These are phyloP conservation scores for Middelhovenomyces tepae DNA, from an alignment of 805 yeast genomes.

Conservation along the genomic window DNA sequence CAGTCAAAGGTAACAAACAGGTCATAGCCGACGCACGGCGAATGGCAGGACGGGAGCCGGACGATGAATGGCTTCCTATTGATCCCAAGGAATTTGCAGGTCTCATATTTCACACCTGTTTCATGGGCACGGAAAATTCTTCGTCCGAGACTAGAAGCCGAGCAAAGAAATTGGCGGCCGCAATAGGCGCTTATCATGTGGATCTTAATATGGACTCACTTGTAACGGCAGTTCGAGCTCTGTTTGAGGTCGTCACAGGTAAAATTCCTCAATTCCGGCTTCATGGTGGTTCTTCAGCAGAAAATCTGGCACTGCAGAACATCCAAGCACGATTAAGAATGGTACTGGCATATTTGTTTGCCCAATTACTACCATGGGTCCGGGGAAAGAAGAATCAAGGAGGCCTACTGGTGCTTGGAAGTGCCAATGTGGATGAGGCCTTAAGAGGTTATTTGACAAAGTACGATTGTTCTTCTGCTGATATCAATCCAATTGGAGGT, in stretches of 20 bases:
- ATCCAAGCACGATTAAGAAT: constrained; percentile 94
- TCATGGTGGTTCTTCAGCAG: constrained; percentile 88
- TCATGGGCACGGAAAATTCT: constrained; percentile 94
- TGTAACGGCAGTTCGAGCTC: constrained; percentile 60
- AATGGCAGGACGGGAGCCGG: constrained; percentile 46
- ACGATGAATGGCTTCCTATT: constrained; percentile 51
- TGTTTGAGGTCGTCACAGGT: constrained; percentile 87
- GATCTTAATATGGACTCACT: constrained; percentile 86
- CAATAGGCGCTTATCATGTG: constrained; percentile 81
- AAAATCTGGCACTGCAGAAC: constrained; percentile 89
- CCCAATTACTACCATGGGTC: constrained; percentile 93
- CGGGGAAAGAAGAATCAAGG: constrained; percentile 59
- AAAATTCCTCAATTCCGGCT: constrained; percentile 80
- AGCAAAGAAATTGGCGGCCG: constrained; percentile 64
- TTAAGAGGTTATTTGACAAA: constrained; percentile 91
- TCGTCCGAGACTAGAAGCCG: constrained; percentile 78
- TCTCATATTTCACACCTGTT: constrained; percentile 76
- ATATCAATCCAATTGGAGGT: constrained; percentile 97
- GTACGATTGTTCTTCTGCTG: constrained; percentile 96
- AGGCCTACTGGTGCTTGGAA: constrained; percentile 84
- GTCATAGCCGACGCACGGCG: constrained; percentile 70
- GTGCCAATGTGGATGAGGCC: constrained; percentile 97
- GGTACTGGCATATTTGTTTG: constrained; percentile 90
- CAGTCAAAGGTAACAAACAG: constrained; percentile 55
- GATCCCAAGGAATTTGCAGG: constrained; percentile 70